Conservation (phyloP, 306 rosid genomes). For the Mimosa pudica region DNA sequence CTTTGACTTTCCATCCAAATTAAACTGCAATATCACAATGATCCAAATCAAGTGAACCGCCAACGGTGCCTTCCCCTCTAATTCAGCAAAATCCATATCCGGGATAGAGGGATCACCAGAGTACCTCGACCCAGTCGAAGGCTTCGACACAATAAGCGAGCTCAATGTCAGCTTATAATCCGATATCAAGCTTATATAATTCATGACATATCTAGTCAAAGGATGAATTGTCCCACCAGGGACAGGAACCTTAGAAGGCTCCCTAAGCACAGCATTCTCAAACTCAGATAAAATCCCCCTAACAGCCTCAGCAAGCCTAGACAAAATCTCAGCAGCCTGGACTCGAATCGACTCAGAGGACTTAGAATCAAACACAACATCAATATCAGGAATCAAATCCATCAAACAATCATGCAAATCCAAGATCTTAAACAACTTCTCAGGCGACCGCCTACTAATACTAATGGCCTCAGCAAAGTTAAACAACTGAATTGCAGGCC, state of each 20-base stretch:
- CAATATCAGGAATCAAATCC: slow-evolving; percentile 89
- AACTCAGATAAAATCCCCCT: slow-evolving; percentile 93
- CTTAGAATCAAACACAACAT: slow-evolving; percentile 82
- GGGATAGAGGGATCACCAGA: slow-evolving; percentile 83
- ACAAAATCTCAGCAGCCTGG: slow-evolving; percentile 92
- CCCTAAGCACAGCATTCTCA: slow-evolving; percentile 88
- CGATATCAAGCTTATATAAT: slow-evolving; percentile 86
- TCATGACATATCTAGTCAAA: slow-evolving; percentile 96
- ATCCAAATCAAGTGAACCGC: slow-evolving; percentile 97
- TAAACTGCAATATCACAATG: slow-evolving; percentile 84
- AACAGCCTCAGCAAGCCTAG: slow-evolving; percentile 91
- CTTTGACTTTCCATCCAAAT: slow-evolving; percentile 91
- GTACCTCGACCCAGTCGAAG: slow-evolving; percentile 78
- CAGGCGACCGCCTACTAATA: slow-evolving; percentile 87
- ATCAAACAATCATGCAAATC: slow-evolving; percentile 88
- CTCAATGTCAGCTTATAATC: slow-evolving; percentile 82
- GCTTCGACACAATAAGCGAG: slow-evolving; percentile 90
- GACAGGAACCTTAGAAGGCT: slow-evolving; percentile 88
- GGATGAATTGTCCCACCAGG: slow-evolving; percentile 98
- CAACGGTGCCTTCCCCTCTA: slow-evolving; percentile 79
- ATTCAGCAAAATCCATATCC: slow-evolving; percentile 85
- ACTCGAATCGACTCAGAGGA: slow-evolving; percentile 78
- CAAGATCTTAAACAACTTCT: slow-evolving; percentile 87
- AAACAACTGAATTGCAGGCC: slow-evolving; percentile 90
- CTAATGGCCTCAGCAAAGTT: slow-evolving; percentile 94